Evolutionary conservation across 345 rosid genomes (phyloP), one percentile per base, ranked within the genome.

Genomic region (Linum usitatissimum): DNA sequence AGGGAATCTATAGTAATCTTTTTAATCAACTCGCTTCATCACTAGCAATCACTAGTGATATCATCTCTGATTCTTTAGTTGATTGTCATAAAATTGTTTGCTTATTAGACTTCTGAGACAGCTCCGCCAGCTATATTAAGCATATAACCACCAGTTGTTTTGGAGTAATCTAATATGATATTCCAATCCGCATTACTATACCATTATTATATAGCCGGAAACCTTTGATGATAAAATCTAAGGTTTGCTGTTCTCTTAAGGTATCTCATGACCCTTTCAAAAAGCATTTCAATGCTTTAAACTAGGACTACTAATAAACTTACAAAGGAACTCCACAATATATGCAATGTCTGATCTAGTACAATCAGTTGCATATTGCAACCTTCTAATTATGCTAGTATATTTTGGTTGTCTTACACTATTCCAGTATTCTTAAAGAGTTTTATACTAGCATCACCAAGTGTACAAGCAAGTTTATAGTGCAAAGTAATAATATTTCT

Each of bases 111-210:
- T 6, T 51, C 55, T 9, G 6, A 51, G 5, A 51, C 19, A 13
- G 4, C 55, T 12, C 55, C 55, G 6, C 55, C 14, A 51, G 18
- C 55, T 51, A 51, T 14, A 6, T 14, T 51, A 12, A 51, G 6
- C 6, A 51, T 12, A 51, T 6, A 51, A 6, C 15, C 18, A 12
- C 23, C 6, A 9, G 9, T 53, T 3, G 31, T 30, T 8, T 53
- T 64, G 2, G 66, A 23, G 13, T 64, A 6, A 0, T 18, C 15
- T 30, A 14, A n/a, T 36, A 36, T 1, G 13, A 23, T 36, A 6
- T 36, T 53, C 66, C 59, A 64, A 53, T 64, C 42, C 0, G 30
- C 59, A 64, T 64, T 59, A n/a, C 13, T 30, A 19, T 30, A 53
- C 6, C 59, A 57, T 64, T 64, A 48, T 6, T 54, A 18, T 20